Conservation (phyloP, 352 stramenopile genomes). For the Pythium sukuiense region DNA sequence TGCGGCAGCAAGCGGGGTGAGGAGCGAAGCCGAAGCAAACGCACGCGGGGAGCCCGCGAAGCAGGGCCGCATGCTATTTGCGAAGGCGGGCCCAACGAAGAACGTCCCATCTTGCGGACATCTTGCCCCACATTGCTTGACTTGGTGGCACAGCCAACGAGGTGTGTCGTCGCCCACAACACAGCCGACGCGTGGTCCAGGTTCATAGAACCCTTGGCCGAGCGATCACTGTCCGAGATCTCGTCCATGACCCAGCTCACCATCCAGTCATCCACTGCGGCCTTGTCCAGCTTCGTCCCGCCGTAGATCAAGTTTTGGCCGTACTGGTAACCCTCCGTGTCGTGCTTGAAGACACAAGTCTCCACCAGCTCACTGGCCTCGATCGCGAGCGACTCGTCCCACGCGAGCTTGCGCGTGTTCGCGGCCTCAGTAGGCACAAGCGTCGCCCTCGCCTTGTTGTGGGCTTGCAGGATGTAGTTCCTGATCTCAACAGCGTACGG, state of each 20-base stretch:
- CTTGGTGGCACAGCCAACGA: conserved; percentile 39
- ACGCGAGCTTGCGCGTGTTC: conserved; percentile 40
- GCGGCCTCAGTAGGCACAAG: conserved; percentile 29
- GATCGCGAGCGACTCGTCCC: conserved; percentile 39
- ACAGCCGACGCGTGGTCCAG: conserved; percentile 39
- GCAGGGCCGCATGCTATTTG: no score
- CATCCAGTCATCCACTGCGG: conserved; percentile 34
- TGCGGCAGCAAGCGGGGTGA: no score
- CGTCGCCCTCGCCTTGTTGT: conserved; percentile 35
- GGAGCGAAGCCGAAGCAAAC: no score
- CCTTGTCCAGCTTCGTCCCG: conserved; percentile 23
- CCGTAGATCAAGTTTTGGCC: conserved; percentile 44
- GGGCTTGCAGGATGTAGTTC: conserved; percentile 34
- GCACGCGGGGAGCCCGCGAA: no score
- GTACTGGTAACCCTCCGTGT: conserved; percentile 40
- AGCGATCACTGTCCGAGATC: conserved; percentile 30
- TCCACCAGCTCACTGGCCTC: conserved; percentile 39
- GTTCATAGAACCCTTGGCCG: conserved; percentile 32
- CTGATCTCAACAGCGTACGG: conserved; percentile 33
- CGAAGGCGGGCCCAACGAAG: no score
- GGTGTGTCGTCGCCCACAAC: conserved; percentile 38
- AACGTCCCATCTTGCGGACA: no score
- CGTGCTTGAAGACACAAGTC: conserved; percentile 39
- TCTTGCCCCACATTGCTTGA: not conserved
- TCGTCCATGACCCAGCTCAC: conserved; percentile 35